These are phyloP conservation scores for Trichoderma hamatum DNA, from an alignment of 2,329 filamentous ascomycete genomes.

Conservation along the genomic window DNA sequence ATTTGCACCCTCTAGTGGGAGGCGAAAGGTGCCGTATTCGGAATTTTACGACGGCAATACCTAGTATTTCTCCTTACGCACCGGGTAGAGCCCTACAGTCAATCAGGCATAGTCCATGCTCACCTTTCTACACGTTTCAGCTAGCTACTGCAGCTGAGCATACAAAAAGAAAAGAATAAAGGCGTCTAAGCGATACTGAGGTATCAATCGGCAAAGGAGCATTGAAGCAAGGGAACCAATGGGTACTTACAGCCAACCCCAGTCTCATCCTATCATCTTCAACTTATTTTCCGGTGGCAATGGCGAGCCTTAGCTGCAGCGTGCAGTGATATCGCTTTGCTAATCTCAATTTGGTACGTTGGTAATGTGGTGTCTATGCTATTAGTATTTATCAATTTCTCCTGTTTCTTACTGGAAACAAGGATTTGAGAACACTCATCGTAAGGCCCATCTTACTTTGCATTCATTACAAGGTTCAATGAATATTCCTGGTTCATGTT, in stretches of 20 bases:
- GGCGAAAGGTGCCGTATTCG: neutral
- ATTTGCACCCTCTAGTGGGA: neutral
- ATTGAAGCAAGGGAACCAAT: neutral
- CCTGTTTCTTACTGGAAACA: too few species aligned
- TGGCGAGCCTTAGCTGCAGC: constrained; percentile 10
- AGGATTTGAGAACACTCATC: too few species aligned
- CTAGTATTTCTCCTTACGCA: neutral
- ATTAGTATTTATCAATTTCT: too few species aligned
- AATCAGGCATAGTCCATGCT: neutral
- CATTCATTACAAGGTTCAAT: too few species aligned
- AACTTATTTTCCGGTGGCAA: constrained; percentile 5
- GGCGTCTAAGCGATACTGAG: neutral
- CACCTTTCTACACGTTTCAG: neutral
- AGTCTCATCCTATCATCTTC: neutral
- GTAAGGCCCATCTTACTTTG: too few species aligned
- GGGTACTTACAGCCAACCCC: neutral
- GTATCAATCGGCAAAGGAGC: neutral
- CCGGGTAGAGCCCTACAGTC: neutral
- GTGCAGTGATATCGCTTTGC: neutral
- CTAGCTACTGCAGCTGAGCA: neutral
- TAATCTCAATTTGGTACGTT: neutral
- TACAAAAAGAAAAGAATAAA: neutral
- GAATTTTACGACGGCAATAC: neutral
- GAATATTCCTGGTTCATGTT: too few species aligned
- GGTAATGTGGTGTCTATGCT: neutral